These are phyloP conservation scores for Cryptomeria japonica DNA, from an alignment of 75 land plant species.

Conservation along the genomic window DNA sequence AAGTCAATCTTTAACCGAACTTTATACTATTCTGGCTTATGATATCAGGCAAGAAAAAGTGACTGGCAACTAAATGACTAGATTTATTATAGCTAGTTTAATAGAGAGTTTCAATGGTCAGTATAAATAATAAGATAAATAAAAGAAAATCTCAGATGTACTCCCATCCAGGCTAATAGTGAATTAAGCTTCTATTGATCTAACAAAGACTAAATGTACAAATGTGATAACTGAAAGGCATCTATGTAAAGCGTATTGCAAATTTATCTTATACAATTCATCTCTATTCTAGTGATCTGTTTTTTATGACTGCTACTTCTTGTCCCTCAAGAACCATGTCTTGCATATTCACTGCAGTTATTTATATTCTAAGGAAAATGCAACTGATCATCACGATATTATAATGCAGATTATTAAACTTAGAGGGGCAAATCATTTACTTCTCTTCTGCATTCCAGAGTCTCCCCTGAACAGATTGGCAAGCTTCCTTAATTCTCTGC, in stretches of 20 bases:
- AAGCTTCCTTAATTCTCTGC: conserved; percentile 44
- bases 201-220: neutral
- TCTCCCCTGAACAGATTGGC: conserved; percentile 36
- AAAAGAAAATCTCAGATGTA: neutral
- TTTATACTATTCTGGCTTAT: neutral
- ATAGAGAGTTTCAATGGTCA: neutral
- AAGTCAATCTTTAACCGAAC: neutral
- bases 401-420: neutral
- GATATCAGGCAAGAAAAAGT: neutral
- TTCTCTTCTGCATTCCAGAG: conserved; percentile 43
- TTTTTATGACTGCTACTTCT: neutral
- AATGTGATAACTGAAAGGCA: neutral
- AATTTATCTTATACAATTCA: neutral
- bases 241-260: neutral
- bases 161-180: neutral
- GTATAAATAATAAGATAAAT: neutral
- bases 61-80: neutral
- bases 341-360: neutral
- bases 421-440: conserved; percentile 11
- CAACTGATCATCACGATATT: neutral
- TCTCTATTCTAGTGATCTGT: neutral
- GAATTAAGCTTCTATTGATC: neutral
- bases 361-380: neutral
- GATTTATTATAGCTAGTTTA: neutral
- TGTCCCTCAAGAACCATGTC: neutral